Evolutionary conservation across 176 grass and related monocot genomes (phyloP).

Genomic region (Oryza rufipogon): DNA sequence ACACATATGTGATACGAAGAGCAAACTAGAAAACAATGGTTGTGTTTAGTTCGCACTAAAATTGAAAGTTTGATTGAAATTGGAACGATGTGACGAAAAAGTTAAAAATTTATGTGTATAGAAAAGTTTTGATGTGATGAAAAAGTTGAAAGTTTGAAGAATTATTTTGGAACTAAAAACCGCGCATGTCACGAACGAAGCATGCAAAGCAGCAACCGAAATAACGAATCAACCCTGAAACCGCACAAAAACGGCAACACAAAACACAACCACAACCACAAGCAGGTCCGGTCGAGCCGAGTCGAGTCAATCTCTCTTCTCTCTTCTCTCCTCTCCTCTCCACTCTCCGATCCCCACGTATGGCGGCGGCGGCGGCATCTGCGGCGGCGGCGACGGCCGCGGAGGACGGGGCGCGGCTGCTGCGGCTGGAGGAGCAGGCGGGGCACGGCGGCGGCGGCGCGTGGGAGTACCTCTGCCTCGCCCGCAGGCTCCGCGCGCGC

Average conservation of each 20-base stretch:
- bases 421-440: constrained; percentile 83
- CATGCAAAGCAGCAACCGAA: not conserved
- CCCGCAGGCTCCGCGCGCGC: constrained; percentile 78
- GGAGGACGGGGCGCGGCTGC: constrained; percentile 62
- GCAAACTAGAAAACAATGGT: no score
- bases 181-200: no score
- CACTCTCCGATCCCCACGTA: constrained; percentile 1
- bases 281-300: not conserved
- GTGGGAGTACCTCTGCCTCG: constrained; percentile 96
- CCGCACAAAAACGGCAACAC: not conserved
- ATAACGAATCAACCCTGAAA: not conserved
- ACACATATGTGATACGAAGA: no score
- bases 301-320: constrained; percentile 2
- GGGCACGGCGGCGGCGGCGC: constrained; percentile 72
- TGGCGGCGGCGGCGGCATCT: constrained; percentile 35
- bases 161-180: no score
- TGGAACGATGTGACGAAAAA: no score
- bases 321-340: no score
- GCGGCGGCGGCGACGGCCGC: constrained; percentile 52
- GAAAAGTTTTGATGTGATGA: no score
- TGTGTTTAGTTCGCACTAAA: no score
- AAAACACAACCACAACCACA: not conserved
- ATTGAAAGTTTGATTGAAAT: no score
- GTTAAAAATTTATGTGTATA: no score
- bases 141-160: no score